phyloP scores from a whole-genome alignment of 2,329 filamentous ascomycete species.

The Fonsecaea erecta region DNA sequence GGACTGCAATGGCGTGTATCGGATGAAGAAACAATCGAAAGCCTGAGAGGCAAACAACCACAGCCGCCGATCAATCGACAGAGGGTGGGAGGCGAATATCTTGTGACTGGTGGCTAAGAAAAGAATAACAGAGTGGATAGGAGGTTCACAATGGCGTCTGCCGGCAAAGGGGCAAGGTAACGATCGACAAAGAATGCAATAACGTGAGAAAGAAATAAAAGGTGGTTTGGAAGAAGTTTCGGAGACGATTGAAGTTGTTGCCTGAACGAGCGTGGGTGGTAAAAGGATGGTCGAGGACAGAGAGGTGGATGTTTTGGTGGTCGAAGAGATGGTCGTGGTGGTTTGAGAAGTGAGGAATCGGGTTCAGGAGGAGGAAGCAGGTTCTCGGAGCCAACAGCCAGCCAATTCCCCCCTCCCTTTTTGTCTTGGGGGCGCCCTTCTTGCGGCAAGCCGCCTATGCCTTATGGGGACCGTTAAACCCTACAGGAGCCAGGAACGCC shows the following conservation, averaged over 20 bases:
- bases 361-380: constrained; percentile 25
- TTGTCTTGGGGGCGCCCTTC: neutral
- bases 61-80: constrained; percentile 23
- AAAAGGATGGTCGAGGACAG: neutral
- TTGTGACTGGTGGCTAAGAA: constrained; percentile 21
- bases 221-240: constrained; percentile 17
- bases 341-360: constrained; percentile 25
- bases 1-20: constrained; percentile 14
- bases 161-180: constrained; percentile 20
- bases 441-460: constrained; percentile 14
- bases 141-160: constrained; percentile 21
- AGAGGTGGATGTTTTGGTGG: constrained; percentile 14
- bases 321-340: constrained; percentile 11
- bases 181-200: constrained; percentile 29
- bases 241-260: constrained; percentile 25
- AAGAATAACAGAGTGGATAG: constrained; percentile 19
- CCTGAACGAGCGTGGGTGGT: constrained; percentile 32
- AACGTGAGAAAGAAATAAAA: constrained; percentile 20
- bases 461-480: constrained; percentile 1
- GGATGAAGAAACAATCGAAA: constrained; percentile 15
- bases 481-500: neutral
- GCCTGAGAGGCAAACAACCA: constrained; percentile 16
- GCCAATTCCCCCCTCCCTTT: constrained; percentile 1
- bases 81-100: constrained; percentile 17
- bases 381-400: neutral